Conservation (phyloP, 1,139 yeast genomes). For the Protomyces inundatus region DNA sequence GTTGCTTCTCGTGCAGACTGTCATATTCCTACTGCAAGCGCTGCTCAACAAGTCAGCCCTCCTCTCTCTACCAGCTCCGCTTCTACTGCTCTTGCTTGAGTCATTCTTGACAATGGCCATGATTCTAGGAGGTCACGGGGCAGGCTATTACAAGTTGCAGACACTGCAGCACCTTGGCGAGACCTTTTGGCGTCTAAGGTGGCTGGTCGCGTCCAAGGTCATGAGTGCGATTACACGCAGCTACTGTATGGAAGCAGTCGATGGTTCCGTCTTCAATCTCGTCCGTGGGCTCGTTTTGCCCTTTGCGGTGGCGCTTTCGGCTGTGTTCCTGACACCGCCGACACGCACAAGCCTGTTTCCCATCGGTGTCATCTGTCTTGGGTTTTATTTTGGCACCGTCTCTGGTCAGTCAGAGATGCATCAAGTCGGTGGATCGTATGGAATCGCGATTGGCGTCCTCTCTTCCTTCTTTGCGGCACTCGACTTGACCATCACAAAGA, state of each 20-base stretch:
- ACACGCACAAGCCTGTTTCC: slow-evolving; percentile 14
- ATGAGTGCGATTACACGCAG: slow-evolving; percentile 18
- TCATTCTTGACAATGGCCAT: slow-evolving; percentile 16
- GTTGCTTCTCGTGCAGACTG: slow-evolving; percentile 15
- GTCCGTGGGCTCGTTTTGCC: slow-evolving; percentile 28
- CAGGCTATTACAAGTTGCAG: slow-evolving; percentile 13
- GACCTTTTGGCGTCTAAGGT: slow-evolving; percentile 4
- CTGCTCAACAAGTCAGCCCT: slow-evolving; percentile 23
- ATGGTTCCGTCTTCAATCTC: slow-evolving; percentile 28
- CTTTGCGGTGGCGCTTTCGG: slow-evolving; percentile 25
- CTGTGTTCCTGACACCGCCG: slow-evolving; percentile 21
- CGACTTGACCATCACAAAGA: slow-evolving; percentile 25
- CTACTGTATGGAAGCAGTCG: slow-evolving; percentile 27
- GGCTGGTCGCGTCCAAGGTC: slow-evolving; percentile 9
- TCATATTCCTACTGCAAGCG: slow-evolving; percentile 21
- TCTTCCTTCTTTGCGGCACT: slow-evolving; percentile 28
- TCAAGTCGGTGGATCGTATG: slow-evolving; percentile 10
- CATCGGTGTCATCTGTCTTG: slow-evolving; percentile 23
- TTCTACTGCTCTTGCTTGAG: slow-evolving; percentile 10
- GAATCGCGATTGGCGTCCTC: slow-evolving; percentile 25
- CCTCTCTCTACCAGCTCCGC: slow-evolving; percentile 19
- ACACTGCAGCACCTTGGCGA: slow-evolving; percentile 8
- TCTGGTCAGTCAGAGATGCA: slow-evolving; percentile 16
- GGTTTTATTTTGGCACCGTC: slow-evolving; percentile 27
- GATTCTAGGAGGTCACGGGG: slow-evolving; percentile 1